Evolutionary conservation across 176 grass and related monocot genomes (phyloP).

Genomic region (Eleusine indica): DNA sequence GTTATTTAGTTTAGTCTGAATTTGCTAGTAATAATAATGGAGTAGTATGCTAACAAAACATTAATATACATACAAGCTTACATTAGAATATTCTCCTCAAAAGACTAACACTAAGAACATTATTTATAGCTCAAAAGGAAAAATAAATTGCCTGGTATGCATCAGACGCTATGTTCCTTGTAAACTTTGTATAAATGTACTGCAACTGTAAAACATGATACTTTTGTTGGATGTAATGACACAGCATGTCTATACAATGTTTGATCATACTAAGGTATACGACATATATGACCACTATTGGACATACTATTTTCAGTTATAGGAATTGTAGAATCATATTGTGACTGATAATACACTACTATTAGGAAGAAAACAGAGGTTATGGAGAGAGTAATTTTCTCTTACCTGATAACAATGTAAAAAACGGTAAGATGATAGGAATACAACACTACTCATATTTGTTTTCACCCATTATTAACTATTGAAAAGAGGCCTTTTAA

Average conservation of each 20-base stretch:
- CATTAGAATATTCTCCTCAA: not conserved
- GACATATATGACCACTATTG: no score
- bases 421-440: no score
- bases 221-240: no score
- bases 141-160: not conserved
- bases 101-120: not conserved
- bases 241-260: not conserved
- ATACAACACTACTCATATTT: not conserved
- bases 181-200: not conserved
- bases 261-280: not conserved
- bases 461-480: not conserved
- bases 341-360: no score
- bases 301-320: no score
- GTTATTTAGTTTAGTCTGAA: not conserved
- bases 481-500: not conserved
- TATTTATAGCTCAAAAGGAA: constrained; percentile 2
- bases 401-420: no score
- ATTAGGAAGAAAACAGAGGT: no score
- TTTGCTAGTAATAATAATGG: no score
- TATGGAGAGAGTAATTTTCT: no score
- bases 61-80: not conserved
- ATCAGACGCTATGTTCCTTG: no score
- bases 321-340: no score
- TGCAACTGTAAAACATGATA: not conserved
- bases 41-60: constrained; percentile 12